Percentiles rank a stretch among this genome's conserved stretches.
phyloP scores from a whole-genome alignment of 129 eudicot species.

The Pseudognaphalium luteoalbum region DNA sequence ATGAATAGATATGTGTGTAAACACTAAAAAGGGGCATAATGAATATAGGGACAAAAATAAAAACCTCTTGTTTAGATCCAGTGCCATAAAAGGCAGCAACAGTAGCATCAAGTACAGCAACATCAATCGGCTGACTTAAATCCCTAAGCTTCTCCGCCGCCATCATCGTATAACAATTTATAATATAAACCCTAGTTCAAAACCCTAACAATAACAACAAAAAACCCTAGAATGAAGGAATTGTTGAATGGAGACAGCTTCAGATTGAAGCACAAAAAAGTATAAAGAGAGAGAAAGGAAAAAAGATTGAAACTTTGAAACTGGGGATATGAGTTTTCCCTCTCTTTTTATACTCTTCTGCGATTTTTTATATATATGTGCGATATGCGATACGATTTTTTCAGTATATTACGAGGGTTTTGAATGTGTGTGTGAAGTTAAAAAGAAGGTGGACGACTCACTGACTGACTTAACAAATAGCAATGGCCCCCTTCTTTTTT shows the following conservation, averaged over 20 bases:
- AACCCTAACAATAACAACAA: slow-evolving; percentile 50
- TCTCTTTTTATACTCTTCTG: slow-evolving; percentile 35
- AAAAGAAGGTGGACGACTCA: background rate
- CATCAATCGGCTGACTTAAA: slow-evolving; percentile 89
- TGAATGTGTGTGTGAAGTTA: slow-evolving; percentile 17
- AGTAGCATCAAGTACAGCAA: slow-evolving; percentile 81
- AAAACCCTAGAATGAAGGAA: slow-evolving; percentile 40
- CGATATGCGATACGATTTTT: too few species aligned
- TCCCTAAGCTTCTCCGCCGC: slow-evolving; percentile 97
- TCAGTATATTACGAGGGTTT: slow-evolving; percentile 22
- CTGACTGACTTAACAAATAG: background rate
- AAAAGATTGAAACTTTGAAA: slow-evolving; percentile 39
- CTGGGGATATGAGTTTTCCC: slow-evolving; percentile 26
- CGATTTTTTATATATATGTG: background rate
- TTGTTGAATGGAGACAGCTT: slow-evolving; percentile 51
- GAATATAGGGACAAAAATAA: slow-evolving; percentile 4
- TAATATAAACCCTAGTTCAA: slow-evolving; percentile 20
- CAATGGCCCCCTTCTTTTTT: background rate
- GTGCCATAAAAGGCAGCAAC: slow-evolving; percentile 96
- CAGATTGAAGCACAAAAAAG: slow-evolving; percentile 61
- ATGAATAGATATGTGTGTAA: background rate
- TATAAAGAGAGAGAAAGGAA: slow-evolving; percentile 25
- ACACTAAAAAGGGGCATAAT: background rate
- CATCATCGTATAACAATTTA: slow-evolving; percentile 39
- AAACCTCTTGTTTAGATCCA: slow-evolving; percentile 95